Evolutionary conservation across 2,329 filamentous ascomycete genomes (phyloP).

Genomic region (Xylariaceae sp.): DNA sequence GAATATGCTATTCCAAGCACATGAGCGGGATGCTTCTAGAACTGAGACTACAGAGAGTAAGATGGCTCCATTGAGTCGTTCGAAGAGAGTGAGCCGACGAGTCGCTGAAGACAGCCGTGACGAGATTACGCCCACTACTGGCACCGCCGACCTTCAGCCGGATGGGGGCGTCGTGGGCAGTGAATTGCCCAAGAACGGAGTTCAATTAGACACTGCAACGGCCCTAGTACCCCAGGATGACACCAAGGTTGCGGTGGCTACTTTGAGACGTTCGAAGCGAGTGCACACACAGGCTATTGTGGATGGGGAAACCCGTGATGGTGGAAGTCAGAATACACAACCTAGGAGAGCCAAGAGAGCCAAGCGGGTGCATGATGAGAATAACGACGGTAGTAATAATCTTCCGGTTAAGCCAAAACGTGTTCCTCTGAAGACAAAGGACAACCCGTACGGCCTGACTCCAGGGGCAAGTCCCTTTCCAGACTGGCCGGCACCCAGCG

Average conservation of each 20-base stretch:
- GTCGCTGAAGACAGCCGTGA: no score
- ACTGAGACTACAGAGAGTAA: background rate
- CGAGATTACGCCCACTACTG: no score
- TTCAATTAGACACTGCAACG: background rate
- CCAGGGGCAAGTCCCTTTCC: slow-evolving; percentile 62
- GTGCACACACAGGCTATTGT: slow-evolving; percentile 2
- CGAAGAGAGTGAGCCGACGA: no score
- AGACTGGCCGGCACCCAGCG: slow-evolving; percentile 58
- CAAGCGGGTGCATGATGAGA: slow-evolving; percentile 12
- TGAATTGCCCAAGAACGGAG: background rate
- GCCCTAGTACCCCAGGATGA: background rate
- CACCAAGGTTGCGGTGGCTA: background rate
- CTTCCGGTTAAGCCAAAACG: slow-evolving; percentile 21
- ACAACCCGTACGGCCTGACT: slow-evolving; percentile 47
- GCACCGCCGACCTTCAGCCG: no score
- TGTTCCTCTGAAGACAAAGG: slow-evolving; percentile 29
- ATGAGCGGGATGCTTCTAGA: background rate
- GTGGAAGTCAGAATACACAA: background rate
- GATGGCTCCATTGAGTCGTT: background rate
- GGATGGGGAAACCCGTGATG: background rate
- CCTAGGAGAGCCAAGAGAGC: slow-evolving; percentile 9
- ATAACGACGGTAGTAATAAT: background rate
- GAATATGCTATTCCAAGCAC: background rate
- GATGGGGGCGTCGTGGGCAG: no score
- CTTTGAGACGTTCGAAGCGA: slow-evolving; percentile 15